These are phyloP conservation scores for Fusarium oxysporum DNA, from an alignment of 2,329 filamentous ascomycete species.

Conservation along the genomic window DNA sequence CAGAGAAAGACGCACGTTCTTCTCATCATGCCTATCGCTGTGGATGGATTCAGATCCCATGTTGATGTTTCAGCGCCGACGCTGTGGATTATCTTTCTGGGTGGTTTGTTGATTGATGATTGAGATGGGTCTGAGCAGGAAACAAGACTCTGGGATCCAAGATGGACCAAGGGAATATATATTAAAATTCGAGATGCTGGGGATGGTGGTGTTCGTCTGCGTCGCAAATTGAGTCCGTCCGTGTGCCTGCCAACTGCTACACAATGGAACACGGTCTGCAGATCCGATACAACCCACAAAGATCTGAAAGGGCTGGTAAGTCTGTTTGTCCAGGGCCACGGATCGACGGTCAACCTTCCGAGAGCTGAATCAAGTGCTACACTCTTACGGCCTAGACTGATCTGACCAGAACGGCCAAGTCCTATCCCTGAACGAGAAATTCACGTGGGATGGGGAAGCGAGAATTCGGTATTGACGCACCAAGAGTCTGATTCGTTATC, in stretches of 20 bases:
- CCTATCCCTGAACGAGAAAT: not conserved
- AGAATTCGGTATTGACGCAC: constrained; percentile 21
- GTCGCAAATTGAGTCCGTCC: not conserved
- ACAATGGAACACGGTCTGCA: constrained; percentile 38
- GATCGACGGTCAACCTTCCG: constrained; percentile 41
- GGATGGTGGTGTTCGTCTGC: constrained; percentile 3
- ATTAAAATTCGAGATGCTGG: constrained; percentile 2
- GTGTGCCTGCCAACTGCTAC: constrained; percentile 9
- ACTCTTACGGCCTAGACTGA: constrained; percentile 14
- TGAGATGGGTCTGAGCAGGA: constrained; percentile 12
- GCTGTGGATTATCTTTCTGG: constrained; percentile 4
- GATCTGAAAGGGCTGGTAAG: constrained; percentile 29
- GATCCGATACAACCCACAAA: constrained; percentile 36
- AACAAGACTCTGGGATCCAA: not conserved
- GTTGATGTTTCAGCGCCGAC: constrained; percentile 20
- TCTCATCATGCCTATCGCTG: constrained; percentile 32
- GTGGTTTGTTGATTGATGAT: constrained; percentile 1
- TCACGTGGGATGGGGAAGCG: constrained; percentile 16
- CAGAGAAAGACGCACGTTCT: constrained; percentile 7
- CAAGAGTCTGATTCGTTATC: not conserved
- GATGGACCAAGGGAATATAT: constrained; percentile 29
- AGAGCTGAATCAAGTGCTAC: constrained; percentile 7
- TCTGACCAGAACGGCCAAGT: constrained; percentile 18
- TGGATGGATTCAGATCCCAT: constrained; percentile 38
- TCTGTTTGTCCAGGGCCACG: constrained; percentile 15